Conservation (phyloP, 2,329 filamentous ascomycete species). For the Penicillium sp. region DNA sequence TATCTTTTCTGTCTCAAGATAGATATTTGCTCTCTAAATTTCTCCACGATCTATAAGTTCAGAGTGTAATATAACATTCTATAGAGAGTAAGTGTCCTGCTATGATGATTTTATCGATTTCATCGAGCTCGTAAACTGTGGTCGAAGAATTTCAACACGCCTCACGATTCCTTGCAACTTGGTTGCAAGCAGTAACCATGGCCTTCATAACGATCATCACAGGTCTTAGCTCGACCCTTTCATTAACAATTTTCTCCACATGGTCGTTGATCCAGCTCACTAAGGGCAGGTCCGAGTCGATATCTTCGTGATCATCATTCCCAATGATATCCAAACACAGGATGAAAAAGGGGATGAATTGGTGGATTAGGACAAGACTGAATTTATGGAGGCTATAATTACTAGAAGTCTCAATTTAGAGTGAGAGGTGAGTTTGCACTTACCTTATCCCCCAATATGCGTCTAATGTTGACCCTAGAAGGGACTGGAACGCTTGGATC, state of each 20-base stretch:
- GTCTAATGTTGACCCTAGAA: not conserved
- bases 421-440: not conserved
- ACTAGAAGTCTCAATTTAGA: too few relatives aligned
- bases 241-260: not conserved
- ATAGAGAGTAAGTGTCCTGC: too few relatives aligned
- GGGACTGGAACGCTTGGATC: not conserved
- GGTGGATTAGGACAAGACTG: not conserved
- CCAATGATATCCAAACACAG: not conserved
- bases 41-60: not conserved
- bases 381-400: not conserved
- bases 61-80: too few relatives aligned
- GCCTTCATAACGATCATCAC: not conserved
- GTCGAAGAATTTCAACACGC: too few relatives aligned
- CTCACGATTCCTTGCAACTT: not conserved
- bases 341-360: not conserved
- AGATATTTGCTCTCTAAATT: not conserved
- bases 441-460: conserved; percentile 4
- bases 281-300: not conserved
- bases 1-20: not conserved
- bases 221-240: not conserved
- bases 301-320: not conserved
- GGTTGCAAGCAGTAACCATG: not conserved
- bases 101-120: too few relatives aligned
- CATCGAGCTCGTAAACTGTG: too few relatives aligned
- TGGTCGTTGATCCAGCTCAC: not conserved